Evolutionary conservation across 2,329 filamentous ascomycete genomes (phyloP).

Genomic region (Colletotrichum sp.): DNA sequence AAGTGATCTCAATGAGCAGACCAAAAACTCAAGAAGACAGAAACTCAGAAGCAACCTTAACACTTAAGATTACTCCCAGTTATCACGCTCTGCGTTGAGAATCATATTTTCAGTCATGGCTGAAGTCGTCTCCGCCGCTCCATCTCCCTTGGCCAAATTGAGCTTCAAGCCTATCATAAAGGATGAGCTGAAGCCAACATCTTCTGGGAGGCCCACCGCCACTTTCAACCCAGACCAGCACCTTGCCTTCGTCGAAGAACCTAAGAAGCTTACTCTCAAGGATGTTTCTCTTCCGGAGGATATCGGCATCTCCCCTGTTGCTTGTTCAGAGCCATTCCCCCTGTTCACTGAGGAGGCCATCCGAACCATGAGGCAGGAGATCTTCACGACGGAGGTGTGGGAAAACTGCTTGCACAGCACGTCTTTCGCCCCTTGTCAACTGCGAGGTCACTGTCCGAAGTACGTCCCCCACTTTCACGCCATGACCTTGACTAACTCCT

Average conservation of each 20-base stretch:
- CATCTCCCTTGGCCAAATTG: background rate
- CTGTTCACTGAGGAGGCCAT: constrained; percentile 68
- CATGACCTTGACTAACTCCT: background rate
- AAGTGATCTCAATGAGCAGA: too few relatives aligned
- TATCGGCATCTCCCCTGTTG: constrained; percentile 64
- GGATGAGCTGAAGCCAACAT: background rate
- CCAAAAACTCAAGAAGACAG: too few relatives aligned
- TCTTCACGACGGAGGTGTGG: constrained; percentile 62
- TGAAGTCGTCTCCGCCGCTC: background rate
- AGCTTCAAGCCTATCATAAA: background rate
- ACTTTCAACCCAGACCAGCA: constrained; percentile 61
- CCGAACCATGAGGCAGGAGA: constrained; percentile 64
- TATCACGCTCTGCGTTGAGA: background rate
- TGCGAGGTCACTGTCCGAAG: constrained; percentile 1
- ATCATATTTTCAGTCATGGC: background rate
- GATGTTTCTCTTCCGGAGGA: constrained; percentile 60
- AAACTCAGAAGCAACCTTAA: background rate
- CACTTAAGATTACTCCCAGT: background rate
- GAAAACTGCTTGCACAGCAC: constrained; percentile 60
- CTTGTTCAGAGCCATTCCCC: constrained; percentile 68
- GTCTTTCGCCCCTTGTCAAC: constrained; percentile 17
- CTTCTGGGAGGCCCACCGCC: constrained; percentile 1
- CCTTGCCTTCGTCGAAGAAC: constrained; percentile 54
- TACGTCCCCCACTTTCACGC: background rate
- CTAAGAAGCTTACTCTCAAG: constrained; percentile 62